phyloP scores from a whole-genome alignment of 2,329 filamentous ascomycete genomes.

The Penicillium carneum region DNA sequence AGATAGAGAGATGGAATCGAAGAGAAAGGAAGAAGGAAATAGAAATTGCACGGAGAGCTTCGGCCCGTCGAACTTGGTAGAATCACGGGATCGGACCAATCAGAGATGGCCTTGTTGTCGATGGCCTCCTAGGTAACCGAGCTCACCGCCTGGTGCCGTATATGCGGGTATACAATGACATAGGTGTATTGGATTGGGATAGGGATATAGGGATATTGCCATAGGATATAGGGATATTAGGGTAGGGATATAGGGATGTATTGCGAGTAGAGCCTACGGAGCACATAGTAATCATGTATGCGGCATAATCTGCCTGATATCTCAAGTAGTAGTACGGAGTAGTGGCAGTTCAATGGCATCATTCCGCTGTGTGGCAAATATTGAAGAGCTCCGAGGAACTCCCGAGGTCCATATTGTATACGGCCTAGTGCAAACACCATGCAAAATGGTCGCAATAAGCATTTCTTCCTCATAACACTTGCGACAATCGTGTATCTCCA shows the following conservation, averaged over 20 bases:
- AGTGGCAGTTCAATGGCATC: slow-evolving; percentile 1
- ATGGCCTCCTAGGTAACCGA: slow-evolving; percentile 27
- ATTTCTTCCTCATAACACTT: background rate
- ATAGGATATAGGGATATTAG: background rate
- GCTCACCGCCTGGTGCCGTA: slow-evolving; percentile 23
- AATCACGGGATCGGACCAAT: slow-evolving; percentile 40
- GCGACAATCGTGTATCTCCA: slow-evolving; percentile 1
- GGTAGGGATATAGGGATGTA: too few species aligned
- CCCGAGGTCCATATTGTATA: background rate
- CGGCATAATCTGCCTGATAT: background rate
- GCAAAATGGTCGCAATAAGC: slow-evolving; percentile 5
- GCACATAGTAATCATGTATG: too few species aligned
- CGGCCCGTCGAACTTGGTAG: slow-evolving; percentile 50
- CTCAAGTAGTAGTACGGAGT: background rate
- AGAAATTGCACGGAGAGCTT: slow-evolving; percentile 48
- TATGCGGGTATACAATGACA: background rate
- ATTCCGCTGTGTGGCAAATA: slow-evolving; percentile 3
- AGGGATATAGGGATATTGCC: too few species aligned
- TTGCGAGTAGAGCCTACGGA: too few species aligned
- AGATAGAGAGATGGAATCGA: slow-evolving; percentile 30
- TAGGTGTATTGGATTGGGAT: background rate
- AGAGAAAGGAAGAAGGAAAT: slow-evolving; percentile 37
- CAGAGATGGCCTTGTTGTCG: slow-evolving; percentile 16
- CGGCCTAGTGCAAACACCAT: background rate
- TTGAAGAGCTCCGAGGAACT: background rate